These are phyloP conservation scores for Paramecium sonneborni DNA, from an alignment of 73 alveolate species.

Conservation along the genomic window DNA sequence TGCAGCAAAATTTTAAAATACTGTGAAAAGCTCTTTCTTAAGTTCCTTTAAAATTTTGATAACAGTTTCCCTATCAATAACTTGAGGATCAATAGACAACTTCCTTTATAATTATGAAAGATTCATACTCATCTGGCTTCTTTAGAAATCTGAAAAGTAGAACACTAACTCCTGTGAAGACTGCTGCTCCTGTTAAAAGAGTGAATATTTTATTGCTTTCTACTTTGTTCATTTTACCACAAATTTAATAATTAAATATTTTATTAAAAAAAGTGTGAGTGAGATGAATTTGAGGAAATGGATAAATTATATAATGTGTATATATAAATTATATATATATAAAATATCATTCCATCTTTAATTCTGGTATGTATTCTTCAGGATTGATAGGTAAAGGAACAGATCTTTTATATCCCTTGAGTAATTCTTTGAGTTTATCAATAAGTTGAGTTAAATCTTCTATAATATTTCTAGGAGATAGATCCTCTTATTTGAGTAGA, in stretches of 20 bases:
- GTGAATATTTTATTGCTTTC: background rate
- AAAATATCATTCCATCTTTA: background rate
- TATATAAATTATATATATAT: background rate
- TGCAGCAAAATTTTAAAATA: conserved; percentile 49
- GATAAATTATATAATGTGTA: background rate
- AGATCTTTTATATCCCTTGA: conserved; percentile 1
- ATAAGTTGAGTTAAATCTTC: background rate
- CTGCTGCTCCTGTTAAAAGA: background rate
- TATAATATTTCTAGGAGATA: background rate
- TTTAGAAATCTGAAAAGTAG: background rate
- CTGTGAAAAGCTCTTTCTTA: conserved; percentile 63
- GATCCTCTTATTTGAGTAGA: background rate
- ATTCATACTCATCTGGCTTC: background rate
- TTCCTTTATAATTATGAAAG: background rate
- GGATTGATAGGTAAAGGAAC: conserved; percentile 30
- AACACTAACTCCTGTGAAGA: background rate
- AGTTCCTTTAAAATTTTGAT: conserved; percentile 58
- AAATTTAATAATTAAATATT: conserved; percentile 35
- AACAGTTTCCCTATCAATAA: conserved; percentile 48
- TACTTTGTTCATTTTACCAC: conserved; percentile 38
- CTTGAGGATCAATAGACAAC: background rate
- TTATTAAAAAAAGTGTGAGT: background rate
- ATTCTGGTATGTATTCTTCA: conserved; percentile 4
- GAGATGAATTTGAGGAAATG: background rate
- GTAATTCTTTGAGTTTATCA: background rate